These are phyloP conservation scores for Chytriomyces hyalinus DNA, from an alignment of 192 early-diverging fungal genomes.

Conservation along the genomic window DNA sequence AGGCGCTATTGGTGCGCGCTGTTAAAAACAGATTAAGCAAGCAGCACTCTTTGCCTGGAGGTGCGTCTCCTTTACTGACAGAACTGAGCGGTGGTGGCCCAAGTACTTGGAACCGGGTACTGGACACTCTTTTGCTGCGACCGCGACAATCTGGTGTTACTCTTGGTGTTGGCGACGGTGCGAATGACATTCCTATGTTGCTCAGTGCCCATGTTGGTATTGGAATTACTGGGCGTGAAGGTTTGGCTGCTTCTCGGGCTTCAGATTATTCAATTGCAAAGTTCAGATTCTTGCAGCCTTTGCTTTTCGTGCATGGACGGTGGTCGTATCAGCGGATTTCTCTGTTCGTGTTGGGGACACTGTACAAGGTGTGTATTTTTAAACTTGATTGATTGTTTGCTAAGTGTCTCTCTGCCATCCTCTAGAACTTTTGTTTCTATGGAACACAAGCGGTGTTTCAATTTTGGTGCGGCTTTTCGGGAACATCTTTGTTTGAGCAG, in stretches of 20 bases:
- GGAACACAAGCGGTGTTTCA: constrained; percentile 77
- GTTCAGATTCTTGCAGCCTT: constrained; percentile 80
- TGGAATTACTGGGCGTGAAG: constrained; percentile 87
- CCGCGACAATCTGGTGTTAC: constrained; percentile 60
- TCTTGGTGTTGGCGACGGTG: constrained; percentile 88
- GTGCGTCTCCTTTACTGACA: constrained; percentile 26
- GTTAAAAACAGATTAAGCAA: constrained; percentile 31
- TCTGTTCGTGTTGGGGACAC: constrained; percentile 74
- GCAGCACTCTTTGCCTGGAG: constrained; percentile 9
- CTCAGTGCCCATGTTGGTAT: constrained; percentile 90
- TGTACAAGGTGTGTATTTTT: constrained; percentile 69
- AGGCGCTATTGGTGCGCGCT: constrained; percentile 75
- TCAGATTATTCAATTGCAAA: constrained; percentile 88
- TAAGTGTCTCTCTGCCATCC: background rate
- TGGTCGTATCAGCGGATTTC: constrained; percentile 73
- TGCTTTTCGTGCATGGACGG: constrained; percentile 88
- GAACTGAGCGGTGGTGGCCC: constrained; percentile 10
- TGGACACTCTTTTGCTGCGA: constrained; percentile 16
- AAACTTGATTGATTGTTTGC: background rate
- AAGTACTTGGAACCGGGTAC: background rate
- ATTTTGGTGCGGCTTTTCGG: constrained; percentile 78
- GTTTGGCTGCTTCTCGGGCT: constrained; percentile 79
- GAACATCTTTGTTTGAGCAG: constrained; percentile 68
- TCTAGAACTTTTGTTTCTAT: constrained; percentile 72
- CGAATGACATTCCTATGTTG: constrained; percentile 94